phyloP scores from a whole-genome alignment of 352 stramenopile genomes.

The Globisporangium alternatum region DNA sequence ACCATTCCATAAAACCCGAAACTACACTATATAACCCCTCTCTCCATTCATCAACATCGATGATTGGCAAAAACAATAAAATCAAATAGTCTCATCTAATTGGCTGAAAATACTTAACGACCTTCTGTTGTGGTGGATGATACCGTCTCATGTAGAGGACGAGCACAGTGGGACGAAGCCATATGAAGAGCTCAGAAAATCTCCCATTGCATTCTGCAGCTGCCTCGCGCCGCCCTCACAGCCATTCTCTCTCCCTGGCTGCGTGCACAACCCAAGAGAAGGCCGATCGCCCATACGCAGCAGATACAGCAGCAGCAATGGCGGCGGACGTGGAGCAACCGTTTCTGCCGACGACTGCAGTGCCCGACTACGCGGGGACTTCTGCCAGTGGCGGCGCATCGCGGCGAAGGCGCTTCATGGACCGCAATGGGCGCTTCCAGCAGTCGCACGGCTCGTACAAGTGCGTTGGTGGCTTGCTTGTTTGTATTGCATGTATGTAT shows the following conservation, averaged over 20 bases:
- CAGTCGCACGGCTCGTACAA: constrained; percentile 74
- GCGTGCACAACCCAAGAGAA: not conserved
- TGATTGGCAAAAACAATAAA: not conserved
- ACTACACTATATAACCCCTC: not conserved
- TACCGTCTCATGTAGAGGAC: not conserved
- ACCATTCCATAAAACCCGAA: too few relatives aligned
- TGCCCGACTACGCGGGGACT: constrained; percentile 10
- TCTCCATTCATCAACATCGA: not conserved
- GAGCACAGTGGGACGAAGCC: constrained; percentile 12
- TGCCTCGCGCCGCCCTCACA: constrained; percentile 2
- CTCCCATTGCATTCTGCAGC: constrained; percentile 1
- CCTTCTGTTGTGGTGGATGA: constrained; percentile 1
- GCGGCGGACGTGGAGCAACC: constrained; percentile 24
- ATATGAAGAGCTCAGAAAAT: constrained; percentile 9
- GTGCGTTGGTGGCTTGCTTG: constrained; percentile 25
- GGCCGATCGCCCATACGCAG: not conserved
- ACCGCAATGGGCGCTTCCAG: constrained; percentile 59
- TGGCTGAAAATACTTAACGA: not conserved
- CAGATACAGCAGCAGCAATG: not conserved
- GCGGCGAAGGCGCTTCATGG: constrained; percentile 45
- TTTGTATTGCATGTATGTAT: not conserved
- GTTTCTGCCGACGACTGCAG: constrained; percentile 23
- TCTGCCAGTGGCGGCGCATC: constrained; percentile 1
- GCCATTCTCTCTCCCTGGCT: not conserved
- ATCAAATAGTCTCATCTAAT: not conserved